Evolutionary conservation across 257 asterid genomes (phyloP).

Genomic region (Leonotis leonurus): DNA sequence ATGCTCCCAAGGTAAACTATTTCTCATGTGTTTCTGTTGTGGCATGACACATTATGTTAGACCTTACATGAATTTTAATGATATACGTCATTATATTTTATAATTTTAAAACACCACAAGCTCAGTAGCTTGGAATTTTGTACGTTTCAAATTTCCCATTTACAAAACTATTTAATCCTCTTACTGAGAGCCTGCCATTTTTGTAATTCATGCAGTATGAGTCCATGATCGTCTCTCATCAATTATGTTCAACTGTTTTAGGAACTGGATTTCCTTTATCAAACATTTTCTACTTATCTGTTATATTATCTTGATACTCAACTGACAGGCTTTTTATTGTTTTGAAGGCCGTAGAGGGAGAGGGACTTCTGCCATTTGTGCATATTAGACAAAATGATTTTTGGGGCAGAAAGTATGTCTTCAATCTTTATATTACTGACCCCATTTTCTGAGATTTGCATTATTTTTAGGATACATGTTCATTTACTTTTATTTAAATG

Average conservation of each 20-base stretch:
- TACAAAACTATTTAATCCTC: background rate
- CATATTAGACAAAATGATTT: conserved; percentile 52
- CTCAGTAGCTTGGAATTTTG: background rate
- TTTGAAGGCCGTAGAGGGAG: conserved; percentile 47
- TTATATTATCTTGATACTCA: conserved; percentile 6
- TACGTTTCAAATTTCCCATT: background rate
- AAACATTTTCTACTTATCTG: conserved; percentile 1
- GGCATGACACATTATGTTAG: no score
- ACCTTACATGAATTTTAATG: background rate
- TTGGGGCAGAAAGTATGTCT: conserved; percentile 53
- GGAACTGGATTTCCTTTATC: background rate
- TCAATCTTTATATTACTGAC: conserved; percentile 7
- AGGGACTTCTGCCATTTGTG: conserved; percentile 48
- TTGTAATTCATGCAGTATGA: conserved; percentile 15
- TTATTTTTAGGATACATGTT: background rate
- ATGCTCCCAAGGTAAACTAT: background rate
- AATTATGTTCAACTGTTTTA: background rate
- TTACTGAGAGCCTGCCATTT: background rate
- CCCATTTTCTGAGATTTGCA: background rate
- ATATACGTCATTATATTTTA: background rate
- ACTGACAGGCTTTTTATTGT: conserved; percentile 20
- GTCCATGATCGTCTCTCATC: background rate
- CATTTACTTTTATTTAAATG: background rate
- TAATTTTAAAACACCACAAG: background rate
- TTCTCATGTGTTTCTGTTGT: background rate